phyloP scores from a whole-genome alignment of 805 yeast species.

The Suhomyces kilbournensis region DNA sequence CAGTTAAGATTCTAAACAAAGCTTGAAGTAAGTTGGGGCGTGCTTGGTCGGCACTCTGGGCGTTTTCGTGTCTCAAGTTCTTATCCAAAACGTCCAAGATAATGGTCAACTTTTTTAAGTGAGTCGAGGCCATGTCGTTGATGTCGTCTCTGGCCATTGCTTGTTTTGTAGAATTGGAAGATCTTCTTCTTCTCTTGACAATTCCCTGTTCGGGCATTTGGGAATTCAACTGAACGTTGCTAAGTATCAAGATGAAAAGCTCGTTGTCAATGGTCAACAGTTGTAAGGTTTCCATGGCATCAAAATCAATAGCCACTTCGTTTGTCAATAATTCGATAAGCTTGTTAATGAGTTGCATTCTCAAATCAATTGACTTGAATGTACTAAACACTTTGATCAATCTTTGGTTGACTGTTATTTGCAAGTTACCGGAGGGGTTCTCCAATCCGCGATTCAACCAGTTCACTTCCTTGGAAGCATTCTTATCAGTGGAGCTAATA shows the following conservation, averaged over 20 bases:
- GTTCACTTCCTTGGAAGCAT: conserved; percentile 47
- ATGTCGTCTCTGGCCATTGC: conserved; percentile 72
- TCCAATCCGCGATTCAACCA: conserved; percentile 56
- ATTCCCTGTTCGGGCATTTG: conserved; percentile 46
- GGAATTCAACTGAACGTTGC: conserved; percentile 55
- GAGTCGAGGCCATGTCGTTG: conserved; percentile 70
- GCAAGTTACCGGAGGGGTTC: conserved; percentile 36
- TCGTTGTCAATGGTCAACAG: conserved; percentile 52
- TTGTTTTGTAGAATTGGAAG: conserved; percentile 72
- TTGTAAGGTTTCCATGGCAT: conserved; percentile 49
- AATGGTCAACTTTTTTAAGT: conserved; percentile 72
- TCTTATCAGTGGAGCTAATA: conserved; percentile 47
- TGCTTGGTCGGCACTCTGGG: conserved; percentile 25
- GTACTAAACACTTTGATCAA: conserved; percentile 53
- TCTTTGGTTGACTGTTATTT: conserved; percentile 47
- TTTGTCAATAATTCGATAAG: conserved; percentile 54
- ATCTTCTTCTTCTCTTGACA: conserved; percentile 78
- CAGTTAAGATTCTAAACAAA: conserved; percentile 63
- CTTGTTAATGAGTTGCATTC: conserved; percentile 49
- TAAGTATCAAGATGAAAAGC: conserved; percentile 57
- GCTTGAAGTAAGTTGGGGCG: conserved; percentile 48
- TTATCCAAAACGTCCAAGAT: conserved; percentile 75
- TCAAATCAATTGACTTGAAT: conserved; percentile 52
- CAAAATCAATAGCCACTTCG: conserved; percentile 33
- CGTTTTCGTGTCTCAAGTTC: conserved; percentile 31